Conservation (phyloP, 2,329 filamentous ascomycete genomes). For the Pestalotiopsis sp. region DNA sequence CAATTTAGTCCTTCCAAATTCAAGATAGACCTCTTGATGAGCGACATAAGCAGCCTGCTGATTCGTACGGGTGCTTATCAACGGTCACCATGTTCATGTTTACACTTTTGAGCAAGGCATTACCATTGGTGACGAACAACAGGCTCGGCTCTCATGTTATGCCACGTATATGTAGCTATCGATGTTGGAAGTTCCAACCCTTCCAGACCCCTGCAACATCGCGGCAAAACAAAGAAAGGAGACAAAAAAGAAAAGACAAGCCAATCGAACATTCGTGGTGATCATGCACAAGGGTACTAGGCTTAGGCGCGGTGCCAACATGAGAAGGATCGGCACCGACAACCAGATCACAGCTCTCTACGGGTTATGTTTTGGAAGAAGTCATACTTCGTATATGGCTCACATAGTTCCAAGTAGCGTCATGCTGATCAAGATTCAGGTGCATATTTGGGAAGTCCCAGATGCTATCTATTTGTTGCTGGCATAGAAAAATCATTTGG, state of each 20-base stretch:
- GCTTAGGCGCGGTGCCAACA: neutral
- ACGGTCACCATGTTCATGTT: neutral
- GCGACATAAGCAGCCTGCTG: neutral
- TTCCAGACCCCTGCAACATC: too few relatives aligned
- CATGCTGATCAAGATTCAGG: too few relatives aligned
- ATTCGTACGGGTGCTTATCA: neutral
- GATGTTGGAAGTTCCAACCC: too few relatives aligned
- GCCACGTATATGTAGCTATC: neutral
- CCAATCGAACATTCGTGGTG: neutral
- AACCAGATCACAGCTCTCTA: neutral
- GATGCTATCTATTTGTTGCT: too few relatives aligned
- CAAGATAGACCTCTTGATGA: constrained; percentile 6
- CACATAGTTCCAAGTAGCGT: too few relatives aligned
- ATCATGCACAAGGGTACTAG: neutral
- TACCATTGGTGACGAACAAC: neutral
- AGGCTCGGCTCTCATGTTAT: neutral
- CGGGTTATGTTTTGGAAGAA: neutral
- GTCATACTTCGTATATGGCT: too few relatives aligned
- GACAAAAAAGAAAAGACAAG: neutral
- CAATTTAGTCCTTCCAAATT: neutral
- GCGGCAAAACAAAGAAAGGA: too few relatives aligned
- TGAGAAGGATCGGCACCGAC: neutral
- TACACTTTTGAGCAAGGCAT: neutral
- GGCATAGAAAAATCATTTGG: too few relatives aligned
- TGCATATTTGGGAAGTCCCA: too few relatives aligned